Conservation (phyloP, 805 yeast species). For the Spathaspora hagerdaliae region DNA sequence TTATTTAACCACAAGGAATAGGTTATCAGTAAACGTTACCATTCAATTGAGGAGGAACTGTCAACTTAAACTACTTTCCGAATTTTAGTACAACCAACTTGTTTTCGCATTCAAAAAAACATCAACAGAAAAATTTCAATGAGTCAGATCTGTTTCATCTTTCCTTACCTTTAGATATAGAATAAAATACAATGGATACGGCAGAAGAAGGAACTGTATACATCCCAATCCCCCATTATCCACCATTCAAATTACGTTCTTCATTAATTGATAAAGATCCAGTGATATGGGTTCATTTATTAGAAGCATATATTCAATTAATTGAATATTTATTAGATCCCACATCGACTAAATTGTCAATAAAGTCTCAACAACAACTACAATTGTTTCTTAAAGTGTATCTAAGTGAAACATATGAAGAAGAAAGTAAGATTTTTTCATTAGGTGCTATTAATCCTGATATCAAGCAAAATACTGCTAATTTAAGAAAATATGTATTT, state of each 20-base stretch:
- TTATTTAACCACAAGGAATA: no score
- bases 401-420: conserved; percentile 58
- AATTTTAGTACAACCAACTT: no score
- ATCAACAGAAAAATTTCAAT: not conserved
- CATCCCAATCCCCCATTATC: conserved; percentile 64
- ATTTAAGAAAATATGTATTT: conserved; percentile 48
- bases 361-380: conserved; percentile 56
- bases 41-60: no score
- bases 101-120: not conserved
- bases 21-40: no score
- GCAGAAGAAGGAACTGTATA: conserved; percentile 11
- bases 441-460: conserved; percentile 72
- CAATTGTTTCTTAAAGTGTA: conserved; percentile 53
- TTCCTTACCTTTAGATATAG: not conserved
- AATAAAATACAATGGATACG: not conserved
- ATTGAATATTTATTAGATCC: conserved; percentile 45
- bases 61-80: no score
- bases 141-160: not conserved
- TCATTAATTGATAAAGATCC: conserved; percentile 81
- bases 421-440: conserved; percentile 57
- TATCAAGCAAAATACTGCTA: conserved; percentile 49
- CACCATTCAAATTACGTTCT: conserved; percentile 71
- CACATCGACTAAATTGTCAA: conserved; percentile 36
- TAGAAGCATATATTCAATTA: conserved; percentile 58
- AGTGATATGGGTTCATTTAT: conserved; percentile 72